Percentiles rank a stretch among this genome's conserved stretches.
Conservation (phyloP, 352 stramenopile species). For the Phytophthora sp. region DNA sequence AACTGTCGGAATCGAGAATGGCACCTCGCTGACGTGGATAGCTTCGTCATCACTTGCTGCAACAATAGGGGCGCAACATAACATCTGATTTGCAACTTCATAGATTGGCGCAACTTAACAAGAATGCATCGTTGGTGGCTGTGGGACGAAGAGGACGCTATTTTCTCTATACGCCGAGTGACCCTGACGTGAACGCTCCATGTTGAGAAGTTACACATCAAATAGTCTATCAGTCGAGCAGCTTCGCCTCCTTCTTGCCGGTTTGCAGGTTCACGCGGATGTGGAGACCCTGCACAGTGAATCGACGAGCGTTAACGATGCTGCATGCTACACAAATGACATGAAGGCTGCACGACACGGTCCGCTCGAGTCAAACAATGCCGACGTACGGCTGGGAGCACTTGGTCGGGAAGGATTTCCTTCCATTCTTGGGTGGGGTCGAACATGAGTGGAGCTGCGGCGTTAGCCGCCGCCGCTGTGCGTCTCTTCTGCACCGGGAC, state of each 20-base stretch:
- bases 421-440: constrained; percentile 64
- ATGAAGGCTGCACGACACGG: neutral
- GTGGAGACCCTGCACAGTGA: constrained; percentile 51
- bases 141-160: too few species aligned
- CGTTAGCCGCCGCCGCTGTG: neutral
- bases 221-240: constrained; percentile 37
- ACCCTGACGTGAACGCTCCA: too few species aligned
- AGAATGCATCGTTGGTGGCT: too few species aligned
- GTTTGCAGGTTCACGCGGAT: constrained; percentile 65
- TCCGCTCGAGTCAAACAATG: neutral
- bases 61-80: constrained; percentile 22
- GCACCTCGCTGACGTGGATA: constrained; percentile 27
- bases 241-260: constrained; percentile 66
- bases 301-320: neutral
- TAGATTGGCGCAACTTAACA: neutral
- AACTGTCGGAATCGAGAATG: constrained; percentile 32
- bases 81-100: constrained; percentile 15
- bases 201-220: too few species aligned
- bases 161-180: neutral
- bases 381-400: constrained; percentile 49
- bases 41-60: neutral
- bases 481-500: constrained; percentile 10
- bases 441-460: constrained; percentile 41
- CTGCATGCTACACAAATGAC: neutral
- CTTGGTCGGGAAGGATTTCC: constrained; percentile 59